A percentile compares a stretch with the other conserved stretches of the same genome.
Conservation (phyloP, 345 rosid species). For the Eucalyptus albens region DNA sequence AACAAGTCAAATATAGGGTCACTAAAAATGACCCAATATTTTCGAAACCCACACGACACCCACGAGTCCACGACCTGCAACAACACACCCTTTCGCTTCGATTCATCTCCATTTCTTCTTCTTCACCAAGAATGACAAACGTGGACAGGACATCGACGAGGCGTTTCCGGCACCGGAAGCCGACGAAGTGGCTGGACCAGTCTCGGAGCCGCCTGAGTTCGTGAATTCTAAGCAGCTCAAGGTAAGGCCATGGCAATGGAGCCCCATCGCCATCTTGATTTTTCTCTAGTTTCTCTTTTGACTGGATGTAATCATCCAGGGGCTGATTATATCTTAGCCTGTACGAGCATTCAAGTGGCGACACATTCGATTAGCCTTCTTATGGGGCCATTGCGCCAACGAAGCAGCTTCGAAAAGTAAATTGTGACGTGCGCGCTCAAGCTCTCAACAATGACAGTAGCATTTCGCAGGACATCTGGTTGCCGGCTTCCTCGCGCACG, state of each 20-base stretch:
- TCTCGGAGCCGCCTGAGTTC: background rate
- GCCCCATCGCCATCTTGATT: background rate
- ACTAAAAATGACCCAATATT: background rate
- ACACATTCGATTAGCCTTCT: background rate
- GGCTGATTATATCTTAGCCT: too few relatives aligned
- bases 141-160: background rate
- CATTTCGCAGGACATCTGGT: background rate
- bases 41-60: background rate
- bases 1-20: background rate
- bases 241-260: background rate
- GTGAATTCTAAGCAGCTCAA: background rate
- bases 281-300: background rate
- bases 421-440: background rate
- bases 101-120: background rate
- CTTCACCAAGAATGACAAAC: background rate
- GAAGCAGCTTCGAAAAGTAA: background rate
- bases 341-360: background rate
- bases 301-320: too few relatives aligned
- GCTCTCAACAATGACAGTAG: background rate
- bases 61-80: too few relatives aligned
- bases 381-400: background rate
- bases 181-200: background rate
- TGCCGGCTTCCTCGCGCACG: background rate
- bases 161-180: background rate
- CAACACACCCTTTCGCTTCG: background rate